Base-by-base conservation (phyloP, 306 rosid genomes). In the Luffa aegyptiaca region DNA sequence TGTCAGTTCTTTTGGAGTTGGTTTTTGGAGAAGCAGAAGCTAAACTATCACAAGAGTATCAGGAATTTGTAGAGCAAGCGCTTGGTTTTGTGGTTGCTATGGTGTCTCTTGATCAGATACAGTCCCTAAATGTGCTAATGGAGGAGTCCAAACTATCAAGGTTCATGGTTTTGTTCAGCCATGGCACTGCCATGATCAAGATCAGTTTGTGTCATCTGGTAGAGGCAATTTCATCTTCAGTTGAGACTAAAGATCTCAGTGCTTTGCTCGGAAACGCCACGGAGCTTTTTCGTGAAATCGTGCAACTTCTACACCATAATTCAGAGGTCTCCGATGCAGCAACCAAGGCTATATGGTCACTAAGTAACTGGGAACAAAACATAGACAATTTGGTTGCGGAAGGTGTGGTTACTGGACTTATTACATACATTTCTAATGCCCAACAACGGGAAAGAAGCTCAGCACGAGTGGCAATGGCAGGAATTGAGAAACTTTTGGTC, bases 1-100 rank as follows among this genome's bases (percentile, higher is more conserved):
- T 93, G 55, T 86, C 95, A 76, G 70, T 91, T 41, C 91, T 93
- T 39, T 69, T 93, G 52, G 89, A 89, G 56, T 90, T 84, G 3
- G 89, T 81, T 42, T 89, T 93, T 66, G 90, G 85, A 33, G 39
- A 64, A 80, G 16, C 3, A 42, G 81, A 84, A 41, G 79, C 80
- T 31, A 80, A 81, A 39, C 66, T 70, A 21, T 79, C 89, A 63
- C 78, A 82, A 35, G 75, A 77, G 41, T 45, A 81, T 59, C 64
- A 79, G 63, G 76, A 83, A 73, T 84, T 89, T 68, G 79, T 78
- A 39, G 98, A 88, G 84, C 74, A 84, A 20, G 92, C 91, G 26
- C 89, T 93, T 84, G 80, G 72, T 61, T 90, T 87, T 75, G 81
- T 85, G 35, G 45, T 80, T 17, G 84, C 83, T 70, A 21, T 92